phyloP scores from a whole-genome alignment of 257 asterid species.

The Petunia axillaris region DNA sequence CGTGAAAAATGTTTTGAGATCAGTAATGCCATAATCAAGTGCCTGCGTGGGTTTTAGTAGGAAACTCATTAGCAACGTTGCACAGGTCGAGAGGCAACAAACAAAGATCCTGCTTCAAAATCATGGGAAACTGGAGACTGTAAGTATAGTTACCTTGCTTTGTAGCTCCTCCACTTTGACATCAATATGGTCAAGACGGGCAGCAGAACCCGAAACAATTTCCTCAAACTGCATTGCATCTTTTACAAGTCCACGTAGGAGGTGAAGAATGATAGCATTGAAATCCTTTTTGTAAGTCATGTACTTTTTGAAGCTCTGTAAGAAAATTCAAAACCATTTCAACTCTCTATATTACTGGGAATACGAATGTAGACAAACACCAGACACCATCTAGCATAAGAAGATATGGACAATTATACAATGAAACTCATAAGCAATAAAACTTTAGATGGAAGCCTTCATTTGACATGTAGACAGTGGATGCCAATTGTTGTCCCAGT shows the following conservation, averaged over 20 bases:
- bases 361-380: background rate
- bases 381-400: background rate
- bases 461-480: background rate
- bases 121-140: background rate
- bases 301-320: slow-evolving; percentile 87
- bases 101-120: background rate
- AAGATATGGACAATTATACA: background rate
- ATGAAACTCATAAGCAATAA: background rate
- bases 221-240: slow-evolving; percentile 73
- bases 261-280: slow-evolving; percentile 73
- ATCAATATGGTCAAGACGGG: slow-evolving; percentile 58
- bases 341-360: background rate
- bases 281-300: slow-evolving; percentile 91
- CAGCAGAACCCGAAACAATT: slow-evolving; percentile 55
- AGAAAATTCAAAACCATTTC: slow-evolving; percentile 31
- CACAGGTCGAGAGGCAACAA: background rate
- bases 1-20: slow-evolving; percentile 73
- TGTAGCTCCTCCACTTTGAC: slow-evolving; percentile 84
- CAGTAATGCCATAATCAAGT: slow-evolving; percentile 76
- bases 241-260: slow-evolving; percentile 81
- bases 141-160: slow-evolving; percentile 62
- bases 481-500: background rate
- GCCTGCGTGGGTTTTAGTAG: slow-evolving; percentile 51
- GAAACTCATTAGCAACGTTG: background rate
- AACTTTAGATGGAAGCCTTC: background rate